Evolutionary conservation across 2,329 filamentous ascomycete genomes (phyloP), one percentile per base, ranked within the genome.

Genomic region (Diaporthe nobilis): DNA sequence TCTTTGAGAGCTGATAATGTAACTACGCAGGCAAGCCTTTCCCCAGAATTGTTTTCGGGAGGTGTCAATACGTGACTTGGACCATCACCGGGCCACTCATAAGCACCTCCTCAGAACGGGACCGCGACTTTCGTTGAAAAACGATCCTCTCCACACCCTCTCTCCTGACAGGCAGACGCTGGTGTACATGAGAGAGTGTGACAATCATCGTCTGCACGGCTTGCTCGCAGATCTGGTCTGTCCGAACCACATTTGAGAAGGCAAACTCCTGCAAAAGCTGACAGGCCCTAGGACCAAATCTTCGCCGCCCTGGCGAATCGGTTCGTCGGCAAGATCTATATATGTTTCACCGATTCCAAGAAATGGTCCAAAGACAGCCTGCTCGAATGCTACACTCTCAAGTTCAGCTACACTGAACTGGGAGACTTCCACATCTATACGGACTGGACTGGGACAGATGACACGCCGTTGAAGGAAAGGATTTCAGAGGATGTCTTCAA

Each of bases 381-480:
- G 2, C 57, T 76, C 20, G 75, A 76, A 25, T 76, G 73, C 49
- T 76, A 34, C 34, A 74, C 57, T 31, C 72, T 74, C 58, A 71
- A 76, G 6, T 51, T 76, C 65, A 60, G 65, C 47, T 74, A 76
- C 25, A 28, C 49, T n/a, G 20, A 65, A 15, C 42, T 25, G 13
- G 72, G 49, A 6, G 53, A 39, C 42, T 42, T 76, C n/a, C 13
- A 47, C 51, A 55, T 70, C 13, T 71, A 74, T 8, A 25, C 65
- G 28, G 49, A 49, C 39, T 71, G 72, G 71, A 49, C 72, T 7
- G 72, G 75, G 1, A 44, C 22, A 9, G 3, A 10, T 31, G 37
- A 65, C 34, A 20, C 10, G n/a, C 28, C n/a, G 7, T 28, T 70
- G n/a, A 22, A 28, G 10, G 49, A 55, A 5, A 17, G 2, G n/a